Base-by-base conservation (phyloP, 2,329 filamentous ascomycete species). In the Aphanocladium album region DNA sequence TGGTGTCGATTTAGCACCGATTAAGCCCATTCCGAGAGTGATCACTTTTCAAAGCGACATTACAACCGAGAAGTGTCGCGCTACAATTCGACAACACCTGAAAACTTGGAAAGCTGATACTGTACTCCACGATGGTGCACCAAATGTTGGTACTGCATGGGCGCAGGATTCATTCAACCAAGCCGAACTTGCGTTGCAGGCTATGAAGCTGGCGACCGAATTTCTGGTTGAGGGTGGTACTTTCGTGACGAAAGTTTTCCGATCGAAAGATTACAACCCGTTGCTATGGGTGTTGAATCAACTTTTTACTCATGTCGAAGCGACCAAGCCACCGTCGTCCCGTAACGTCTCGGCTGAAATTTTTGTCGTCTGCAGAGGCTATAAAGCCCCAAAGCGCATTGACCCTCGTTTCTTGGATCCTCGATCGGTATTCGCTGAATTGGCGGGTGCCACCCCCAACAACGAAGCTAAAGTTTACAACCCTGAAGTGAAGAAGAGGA, bases 381-480 rank as follows among this genome's bases (percentile, higher is more conserved):
- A 87, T 81, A 98, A 97, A 77, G 93, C 93, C 0, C 95, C 95
- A 3, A 98, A 97, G 77, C 84, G 87, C 64, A 85, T 99, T 62
- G 95, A 99, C 70, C 92, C 93, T 11, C 90, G 90, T 66, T 96
- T 99, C 72, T 80, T 99, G 57, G 95, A 99, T 70, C 86, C 95
- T 6, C 86, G 86, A 65, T 86, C 89, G 61, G 95, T 98, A 33
- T 99, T 99, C 70, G 93, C 93, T 35, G 95, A 99, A 73, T 79
- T 97, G n/a, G 80, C 89, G 35, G 90, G 89, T 61, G 86, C 90
- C 1, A 89, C 88, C 0, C 91, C 92, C 1, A 99, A 98, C 74
- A 96, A 98, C 67, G 95, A 99, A 73, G 95, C 95, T 43, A 96
- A 96, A 73, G 95, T 99, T 2, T 99, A 93, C 80, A 97, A 99